phyloP scores from a whole-genome alignment of 306 rosid genomes.

The Clitoria ternatea region DNA sequence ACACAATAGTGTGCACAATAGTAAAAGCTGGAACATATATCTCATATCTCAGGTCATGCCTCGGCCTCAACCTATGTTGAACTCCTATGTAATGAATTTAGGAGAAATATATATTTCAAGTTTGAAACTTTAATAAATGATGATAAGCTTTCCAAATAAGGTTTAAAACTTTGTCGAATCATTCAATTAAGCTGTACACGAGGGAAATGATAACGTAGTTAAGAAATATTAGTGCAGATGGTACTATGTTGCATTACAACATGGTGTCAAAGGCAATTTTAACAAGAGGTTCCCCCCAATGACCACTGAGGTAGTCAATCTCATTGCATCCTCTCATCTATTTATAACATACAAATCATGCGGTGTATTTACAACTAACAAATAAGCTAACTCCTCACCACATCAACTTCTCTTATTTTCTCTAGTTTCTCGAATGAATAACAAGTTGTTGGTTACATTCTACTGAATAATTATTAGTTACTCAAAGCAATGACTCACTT shows the following conservation, averaged over 20 bases:
- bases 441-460: too few species aligned
- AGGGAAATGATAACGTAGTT: neutral
- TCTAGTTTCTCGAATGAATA: too few species aligned
- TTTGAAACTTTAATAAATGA: neutral
- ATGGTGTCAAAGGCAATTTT: neutral
- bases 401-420: too few species aligned
- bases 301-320: too few species aligned
- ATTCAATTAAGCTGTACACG: neutral
- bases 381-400: too few species aligned
- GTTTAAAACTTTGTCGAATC: neutral
- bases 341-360: too few species aligned
- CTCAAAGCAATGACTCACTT: too few species aligned
- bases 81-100: neutral
- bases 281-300: too few species aligned
- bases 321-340: too few species aligned
- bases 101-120: neutral
- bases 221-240: neutral
- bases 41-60: neutral
- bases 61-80: neutral
- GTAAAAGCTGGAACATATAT: neutral
- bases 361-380: too few species aligned
- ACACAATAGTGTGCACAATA: conserved; percentile 7
- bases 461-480: too few species aligned
- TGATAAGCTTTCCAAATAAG: neutral
- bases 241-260: neutral